phyloP scores from a whole-genome alignment of 768 basidiomycete genomes.

The Suillus plorans region DNA sequence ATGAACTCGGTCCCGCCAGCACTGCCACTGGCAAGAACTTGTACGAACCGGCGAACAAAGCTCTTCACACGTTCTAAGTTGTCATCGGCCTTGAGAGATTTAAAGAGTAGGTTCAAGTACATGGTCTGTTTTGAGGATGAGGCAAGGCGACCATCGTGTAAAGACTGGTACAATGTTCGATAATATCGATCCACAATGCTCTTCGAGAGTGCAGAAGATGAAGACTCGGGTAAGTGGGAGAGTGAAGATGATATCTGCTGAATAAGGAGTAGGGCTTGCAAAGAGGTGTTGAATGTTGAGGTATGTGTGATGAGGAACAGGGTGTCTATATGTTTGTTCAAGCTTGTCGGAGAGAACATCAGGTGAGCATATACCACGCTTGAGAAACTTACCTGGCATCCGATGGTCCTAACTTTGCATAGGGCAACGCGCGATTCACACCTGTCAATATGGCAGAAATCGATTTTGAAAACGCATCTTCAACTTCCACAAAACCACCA shows the following conservation, averaged over 20 bases:
- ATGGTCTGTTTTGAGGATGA: slow-evolving; percentile 92
- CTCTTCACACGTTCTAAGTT: slow-evolving; percentile 68
- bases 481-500: slow-evolving; percentile 70
- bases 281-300: slow-evolving; percentile 94
- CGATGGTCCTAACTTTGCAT: slow-evolving; percentile 75
- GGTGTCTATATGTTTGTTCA: slow-evolving; percentile 86
- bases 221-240: slow-evolving; percentile 36
- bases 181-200: slow-evolving; percentile 67
- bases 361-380: background rate
- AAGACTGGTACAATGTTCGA: slow-evolving; percentile 85
- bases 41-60: slow-evolving; percentile 79
- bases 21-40: slow-evolving; percentile 69
- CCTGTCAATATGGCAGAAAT: slow-evolving; percentile 91
- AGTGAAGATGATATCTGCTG: slow-evolving; percentile 74
- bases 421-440: slow-evolving; percentile 93
- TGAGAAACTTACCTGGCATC: slow-evolving; percentile 53
- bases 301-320: slow-evolving; percentile 94
- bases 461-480: slow-evolving; percentile 78
- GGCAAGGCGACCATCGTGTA: slow-evolving; percentile 79
- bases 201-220: slow-evolving; percentile 41
- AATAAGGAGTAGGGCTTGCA: slow-evolving; percentile 88
- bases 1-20: slow-evolving; percentile 83
- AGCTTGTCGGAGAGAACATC: slow-evolving; percentile 40
- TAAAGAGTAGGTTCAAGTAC: slow-evolving; percentile 94
- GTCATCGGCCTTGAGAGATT: slow-evolving; percentile 72